Conservation (phyloP, 768 basidiomycete species). For the Xerocomus brunneocitrinus region DNA sequence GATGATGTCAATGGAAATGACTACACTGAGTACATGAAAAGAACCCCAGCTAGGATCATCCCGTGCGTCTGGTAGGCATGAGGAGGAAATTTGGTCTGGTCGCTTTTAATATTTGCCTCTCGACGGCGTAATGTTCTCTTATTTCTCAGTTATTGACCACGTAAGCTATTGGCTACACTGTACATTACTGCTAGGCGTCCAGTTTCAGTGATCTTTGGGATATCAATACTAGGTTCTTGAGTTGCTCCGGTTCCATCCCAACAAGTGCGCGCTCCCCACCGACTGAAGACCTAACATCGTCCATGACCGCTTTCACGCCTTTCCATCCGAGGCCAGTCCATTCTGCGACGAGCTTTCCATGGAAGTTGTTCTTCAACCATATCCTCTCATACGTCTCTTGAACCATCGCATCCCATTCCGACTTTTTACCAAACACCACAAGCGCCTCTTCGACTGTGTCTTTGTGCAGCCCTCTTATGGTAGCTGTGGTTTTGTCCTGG, state of each 20-base stretch:
- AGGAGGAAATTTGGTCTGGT: background rate
- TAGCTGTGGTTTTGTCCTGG: conserved; percentile 18
- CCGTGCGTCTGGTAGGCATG: conserved; percentile 28
- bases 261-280: conserved; percentile 47
- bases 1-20: conserved; percentile 20
- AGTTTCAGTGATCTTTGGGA: conserved; percentile 27
- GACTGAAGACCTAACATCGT: conserved; percentile 40
- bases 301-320: conserved; percentile 50
- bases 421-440: conserved; percentile 46
- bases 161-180: background rate
- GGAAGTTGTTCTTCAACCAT: conserved; percentile 43
- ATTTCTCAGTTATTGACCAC: background rate
- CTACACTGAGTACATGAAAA: conserved; percentile 30
- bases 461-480: conserved; percentile 11
- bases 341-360: conserved; percentile 46
- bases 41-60: conserved; percentile 27
- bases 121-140: background rate
- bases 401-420: conserved; percentile 40
- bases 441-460: conserved; percentile 44
- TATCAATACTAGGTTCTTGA: conserved; percentile 37
- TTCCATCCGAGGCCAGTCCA: conserved; percentile 50
- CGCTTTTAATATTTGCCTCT: background rate
- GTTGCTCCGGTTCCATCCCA: conserved; percentile 36
- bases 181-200: conserved; percentile 11
- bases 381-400: conserved; percentile 24